Conservation (phyloP, 2,329 filamentous ascomycete species). For the Coniochaeta hoffmannii region DNA sequence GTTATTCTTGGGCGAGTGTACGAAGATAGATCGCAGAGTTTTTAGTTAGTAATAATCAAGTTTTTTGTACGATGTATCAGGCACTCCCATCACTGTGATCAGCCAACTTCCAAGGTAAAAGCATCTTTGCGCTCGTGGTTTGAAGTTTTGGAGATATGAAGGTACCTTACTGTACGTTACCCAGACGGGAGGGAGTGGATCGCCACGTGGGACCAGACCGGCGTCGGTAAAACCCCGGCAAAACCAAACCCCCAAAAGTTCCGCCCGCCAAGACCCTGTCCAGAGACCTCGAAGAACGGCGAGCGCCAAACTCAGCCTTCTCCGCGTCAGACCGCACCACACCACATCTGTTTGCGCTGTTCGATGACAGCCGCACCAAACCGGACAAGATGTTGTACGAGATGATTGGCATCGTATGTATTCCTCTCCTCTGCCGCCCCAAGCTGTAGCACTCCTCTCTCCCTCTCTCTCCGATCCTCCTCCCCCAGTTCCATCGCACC, state of each 20-base stretch:
- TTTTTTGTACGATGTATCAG: too few relatives aligned
- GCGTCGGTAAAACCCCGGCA: conserved; percentile 8
- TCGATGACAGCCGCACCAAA: conserved; percentile 3
- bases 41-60: too few relatives aligned
- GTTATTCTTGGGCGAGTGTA: too few relatives aligned
- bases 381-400: conserved; percentile 80
- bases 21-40: too few relatives aligned
- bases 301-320: not conserved
- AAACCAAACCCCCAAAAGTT: conserved; percentile 5
- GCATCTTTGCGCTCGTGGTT: too few relatives aligned
- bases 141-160: too few relatives aligned
- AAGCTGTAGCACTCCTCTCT: not conserved
- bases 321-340: not conserved
- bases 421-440: not conserved
- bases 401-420: conserved; percentile 83
- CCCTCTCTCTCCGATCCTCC: not conserved
- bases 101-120: too few relatives aligned
- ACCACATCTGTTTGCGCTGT: not conserved
- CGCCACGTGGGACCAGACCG: too few relatives aligned
- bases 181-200: too few relatives aligned
- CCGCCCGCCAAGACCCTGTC: not conserved
- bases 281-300: not conserved
- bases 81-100: too few relatives aligned
- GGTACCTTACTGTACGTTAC: too few relatives aligned
- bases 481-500: conserved; percentile 10